Percentiles rank a stretch among this genome's conserved stretches.
Evolutionary conservation across 2,329 filamentous ascomycete genomes (phyloP).

Genomic region (Botryosphaeria dothidea): DNA sequence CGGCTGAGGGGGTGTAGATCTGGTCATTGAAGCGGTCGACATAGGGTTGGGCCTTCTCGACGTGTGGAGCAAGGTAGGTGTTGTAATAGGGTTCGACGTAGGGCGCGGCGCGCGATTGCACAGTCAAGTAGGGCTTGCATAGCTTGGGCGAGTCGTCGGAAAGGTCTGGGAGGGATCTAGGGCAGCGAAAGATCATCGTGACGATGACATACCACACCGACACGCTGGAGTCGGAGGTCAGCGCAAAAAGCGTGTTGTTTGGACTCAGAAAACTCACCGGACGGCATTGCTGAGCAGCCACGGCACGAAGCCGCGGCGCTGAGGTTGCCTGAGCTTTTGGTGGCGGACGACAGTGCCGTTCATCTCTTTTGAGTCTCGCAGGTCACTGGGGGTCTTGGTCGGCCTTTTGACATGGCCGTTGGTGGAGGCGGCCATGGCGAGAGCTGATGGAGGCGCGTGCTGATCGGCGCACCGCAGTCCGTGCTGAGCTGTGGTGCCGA

Average conservation of each 20-base stretch:
- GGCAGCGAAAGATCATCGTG: slow-evolving; percentile 81
- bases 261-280: slow-evolving; percentile 27
- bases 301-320: slow-evolving; percentile 27
- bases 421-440: slow-evolving; percentile 38
- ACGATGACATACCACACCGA: slow-evolving; percentile 83
- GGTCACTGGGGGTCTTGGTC: slow-evolving; percentile 29
- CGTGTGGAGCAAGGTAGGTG: slow-evolving; percentile 78
- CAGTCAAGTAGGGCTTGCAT: slow-evolving; percentile 78
- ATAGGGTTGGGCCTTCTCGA: slow-evolving; percentile 76
- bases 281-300: slow-evolving; percentile 35
- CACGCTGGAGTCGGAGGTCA: slow-evolving; percentile 54
- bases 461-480: slow-evolving; percentile 17
- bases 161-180: slow-evolving; percentile 66
- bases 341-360: slow-evolving; percentile 25
- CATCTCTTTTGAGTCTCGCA: slow-evolving; percentile 25
- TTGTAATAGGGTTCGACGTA: slow-evolving; percentile 85
- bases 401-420: slow-evolving; percentile 39
- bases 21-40: slow-evolving; percentile 56
- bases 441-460: slow-evolving; percentile 20
- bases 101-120: slow-evolving; percentile 67
- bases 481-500: slow-evolving; percentile 10
- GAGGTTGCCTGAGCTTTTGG: slow-evolving; percentile 21
- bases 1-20: slow-evolving; percentile 68
- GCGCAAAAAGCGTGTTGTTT: not conserved
- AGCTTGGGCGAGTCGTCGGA: slow-evolving; percentile 71